phyloP scores from a whole-genome alignment of 1,139 yeast species.

The Saccharomyces hybrid region DNA sequence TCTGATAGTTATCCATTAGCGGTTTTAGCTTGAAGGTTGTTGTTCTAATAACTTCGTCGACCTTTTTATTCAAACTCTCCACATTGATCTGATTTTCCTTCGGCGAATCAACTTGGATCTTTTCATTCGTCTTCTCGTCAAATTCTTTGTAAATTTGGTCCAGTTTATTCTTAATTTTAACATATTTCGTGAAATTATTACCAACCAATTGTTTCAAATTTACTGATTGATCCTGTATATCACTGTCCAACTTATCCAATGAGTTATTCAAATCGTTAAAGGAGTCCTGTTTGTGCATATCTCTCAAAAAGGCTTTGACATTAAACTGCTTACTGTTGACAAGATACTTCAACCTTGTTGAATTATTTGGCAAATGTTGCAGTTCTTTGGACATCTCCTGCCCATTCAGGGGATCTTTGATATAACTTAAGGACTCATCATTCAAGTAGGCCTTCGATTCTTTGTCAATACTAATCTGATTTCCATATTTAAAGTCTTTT shows the following conservation, averaged over 20 bases:
- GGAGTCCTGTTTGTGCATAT: slow-evolving; percentile 64
- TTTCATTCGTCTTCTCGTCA: slow-evolving; percentile 18
- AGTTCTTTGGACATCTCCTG: slow-evolving; percentile 43
- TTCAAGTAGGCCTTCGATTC: slow-evolving; percentile 15
- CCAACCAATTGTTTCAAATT: slow-evolving; percentile 63
- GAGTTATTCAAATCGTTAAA: slow-evolving; percentile 54
- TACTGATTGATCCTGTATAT: slow-evolving; percentile 57
- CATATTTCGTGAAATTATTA: slow-evolving; percentile 65
- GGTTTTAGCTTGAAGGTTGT: slow-evolving; percentile 72
- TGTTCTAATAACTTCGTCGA: slow-evolving; percentile 44
- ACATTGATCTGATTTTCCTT: slow-evolving; percentile 27
- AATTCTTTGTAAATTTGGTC: slow-evolving; percentile 53
- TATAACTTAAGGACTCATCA: slow-evolving; percentile 21
- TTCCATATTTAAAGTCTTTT: slow-evolving; percentile 25
- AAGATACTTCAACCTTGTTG: slow-evolving; percentile 43
- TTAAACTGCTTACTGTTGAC: slow-evolving; percentile 69
- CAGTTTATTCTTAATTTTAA: slow-evolving; percentile 62
- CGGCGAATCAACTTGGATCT: slow-evolving; percentile 9
- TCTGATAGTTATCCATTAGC: slow-evolving; percentile 53
- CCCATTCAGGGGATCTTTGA: slow-evolving; percentile 49
- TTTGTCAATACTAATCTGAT: slow-evolving; percentile 18
- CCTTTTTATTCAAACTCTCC: slow-evolving; percentile 41
- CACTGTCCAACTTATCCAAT: slow-evolving; percentile 50
- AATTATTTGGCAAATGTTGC: slow-evolving; percentile 37
- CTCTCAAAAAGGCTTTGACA: slow-evolving; percentile 59